Conservation (phyloP, 2,329 filamentous ascomycete genomes). For the Pseudogymnoascus sp. region DNA sequence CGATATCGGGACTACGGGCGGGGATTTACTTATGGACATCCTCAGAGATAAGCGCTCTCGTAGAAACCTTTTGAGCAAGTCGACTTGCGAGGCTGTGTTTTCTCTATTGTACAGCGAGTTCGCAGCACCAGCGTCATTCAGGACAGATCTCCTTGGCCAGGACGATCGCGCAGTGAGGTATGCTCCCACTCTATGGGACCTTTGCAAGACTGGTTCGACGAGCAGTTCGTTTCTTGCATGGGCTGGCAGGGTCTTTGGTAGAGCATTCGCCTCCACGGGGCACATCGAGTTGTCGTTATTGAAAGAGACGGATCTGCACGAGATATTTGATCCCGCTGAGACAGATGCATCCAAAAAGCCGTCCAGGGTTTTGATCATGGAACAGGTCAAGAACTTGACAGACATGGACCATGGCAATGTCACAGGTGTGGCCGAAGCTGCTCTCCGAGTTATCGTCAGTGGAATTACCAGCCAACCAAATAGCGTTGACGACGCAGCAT, state of each 20-base stretch:
- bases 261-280: conserved; percentile 72
- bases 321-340: neutral
- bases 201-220: conserved; percentile 55
- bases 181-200: conserved; percentile 66
- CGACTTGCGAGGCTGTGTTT: conserved; percentile 63
- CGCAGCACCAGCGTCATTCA: conserved; percentile 46
- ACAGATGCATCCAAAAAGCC: neutral
- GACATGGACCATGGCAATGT: conserved; percentile 47
- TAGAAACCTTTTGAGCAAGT: conserved; percentile 58
- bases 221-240: conserved; percentile 69
- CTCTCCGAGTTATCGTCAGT: conserved; percentile 49
- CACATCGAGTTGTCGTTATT: conserved; percentile 54
- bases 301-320: conserved; percentile 48
- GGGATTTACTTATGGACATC: conserved; percentile 69
- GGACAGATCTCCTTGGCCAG: conserved; percentile 59
- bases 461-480: conserved; percentile 17
- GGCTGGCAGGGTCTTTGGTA: conserved; percentile 77
- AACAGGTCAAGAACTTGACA: conserved; percentile 53
- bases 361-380: conserved; percentile 58
- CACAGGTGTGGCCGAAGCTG: conserved; percentile 54
- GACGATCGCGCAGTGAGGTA: conserved; percentile 57
- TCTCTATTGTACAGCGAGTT: conserved; percentile 71
- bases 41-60: conserved; percentile 61
- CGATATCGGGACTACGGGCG: conserved; percentile 64
- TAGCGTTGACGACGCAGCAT: conserved; percentile 13